Evolutionary conservation across 805 yeast species (phyloP), one percentile per base, ranked within the genome.

Genomic region (Vanderwaltozyma verrucispora): DNA sequence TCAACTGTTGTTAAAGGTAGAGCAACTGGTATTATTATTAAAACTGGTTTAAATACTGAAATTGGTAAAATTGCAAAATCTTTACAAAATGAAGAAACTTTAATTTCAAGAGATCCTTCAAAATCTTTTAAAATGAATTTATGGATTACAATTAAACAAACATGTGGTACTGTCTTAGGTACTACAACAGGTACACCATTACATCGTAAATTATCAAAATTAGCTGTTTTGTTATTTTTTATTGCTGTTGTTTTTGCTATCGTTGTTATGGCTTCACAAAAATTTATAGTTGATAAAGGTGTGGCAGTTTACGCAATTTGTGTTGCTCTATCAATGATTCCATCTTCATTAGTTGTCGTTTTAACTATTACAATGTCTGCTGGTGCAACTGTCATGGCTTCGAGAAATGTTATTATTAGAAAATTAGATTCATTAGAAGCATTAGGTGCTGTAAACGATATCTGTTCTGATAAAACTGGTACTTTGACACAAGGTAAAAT

Each of bases 241-340:
- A 63, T 85, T 33, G 95, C 95, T 5, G 92, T 85, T n/a, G 47
- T 86, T 1, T 79, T 84, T 53, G 95, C 95, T 1, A 77, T 86
- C 40, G 75, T 86, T 15, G 94, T 83, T 3, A 80, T 85, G 94
- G 94, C 78, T 2, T 75, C 92, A 9, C 94, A 85, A 60, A 71
- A 71, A 42, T 77, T 84, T 59, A 51, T 64, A 11, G 94, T 85
- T n/a, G 77, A 74, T 46, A 73, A 69, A 39, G 86, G 84, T 48
- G 92, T 85, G 27, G 94, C 94, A 12, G 77, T 85, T 34, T 85
- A 85, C 54, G 95, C 95, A 19, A 79, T 86, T 51, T 85, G 94
- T 63, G 88, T 82, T 33, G 99, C 98, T 2, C 95, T 92, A 18
- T 97, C 98, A 32, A 97, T 97, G 31, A 92, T 92, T 50, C 98